Evolutionary conservation across 2,329 filamentous ascomycete genomes (phyloP).

Genomic region (Penicillium italicum): DNA sequence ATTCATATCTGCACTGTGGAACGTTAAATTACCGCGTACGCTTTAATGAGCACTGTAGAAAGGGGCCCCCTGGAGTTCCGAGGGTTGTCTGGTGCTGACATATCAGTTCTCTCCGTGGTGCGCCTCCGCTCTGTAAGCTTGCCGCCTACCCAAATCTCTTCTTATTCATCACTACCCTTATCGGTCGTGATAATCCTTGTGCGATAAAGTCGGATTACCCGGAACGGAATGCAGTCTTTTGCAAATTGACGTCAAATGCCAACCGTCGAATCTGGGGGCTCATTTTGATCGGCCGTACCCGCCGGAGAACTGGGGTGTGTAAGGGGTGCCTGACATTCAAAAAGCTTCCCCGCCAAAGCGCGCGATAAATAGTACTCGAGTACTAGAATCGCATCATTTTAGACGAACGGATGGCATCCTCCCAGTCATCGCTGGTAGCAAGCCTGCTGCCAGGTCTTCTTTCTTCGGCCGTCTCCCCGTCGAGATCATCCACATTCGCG

Average conservation of each 20-base stretch:
- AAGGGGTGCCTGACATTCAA: conserved; percentile 1
- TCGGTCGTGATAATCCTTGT: conserved; percentile 2
- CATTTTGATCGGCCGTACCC: conserved; percentile 6
- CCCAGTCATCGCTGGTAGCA: conserved; percentile 27
- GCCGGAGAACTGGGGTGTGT: conserved; percentile 10
- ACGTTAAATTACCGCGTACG: neutral
- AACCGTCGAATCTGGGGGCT: conserved; percentile 4
- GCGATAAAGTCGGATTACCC: neutral
- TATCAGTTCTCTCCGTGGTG: conserved; percentile 19
- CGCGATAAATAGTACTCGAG: neutral
- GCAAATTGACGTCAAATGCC: conserved; percentile 17
- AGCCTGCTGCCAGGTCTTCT: conserved; percentile 29
- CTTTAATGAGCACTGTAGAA: neutral
- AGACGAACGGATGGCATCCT: conserved; percentile 24
- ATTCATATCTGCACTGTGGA: neutral
- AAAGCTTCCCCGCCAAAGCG: neutral
- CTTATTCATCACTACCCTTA: neutral
- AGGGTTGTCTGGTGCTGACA: conserved; percentile 17
- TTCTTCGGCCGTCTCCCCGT: conserved; percentile 23
- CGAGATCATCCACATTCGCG: conserved; percentile 14
- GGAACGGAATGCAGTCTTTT: conserved; percentile 17
- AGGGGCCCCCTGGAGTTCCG: neutral
- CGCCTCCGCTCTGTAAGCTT: conserved; percentile 3
- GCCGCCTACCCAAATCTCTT: conserved; percentile 9
- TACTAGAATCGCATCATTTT: neutral